Evolutionary conservation across 768 basidiomycete species (phyloP), one percentile per base, ranked within the genome.

Genomic region (Sporobolomyces pararoseus): DNA sequence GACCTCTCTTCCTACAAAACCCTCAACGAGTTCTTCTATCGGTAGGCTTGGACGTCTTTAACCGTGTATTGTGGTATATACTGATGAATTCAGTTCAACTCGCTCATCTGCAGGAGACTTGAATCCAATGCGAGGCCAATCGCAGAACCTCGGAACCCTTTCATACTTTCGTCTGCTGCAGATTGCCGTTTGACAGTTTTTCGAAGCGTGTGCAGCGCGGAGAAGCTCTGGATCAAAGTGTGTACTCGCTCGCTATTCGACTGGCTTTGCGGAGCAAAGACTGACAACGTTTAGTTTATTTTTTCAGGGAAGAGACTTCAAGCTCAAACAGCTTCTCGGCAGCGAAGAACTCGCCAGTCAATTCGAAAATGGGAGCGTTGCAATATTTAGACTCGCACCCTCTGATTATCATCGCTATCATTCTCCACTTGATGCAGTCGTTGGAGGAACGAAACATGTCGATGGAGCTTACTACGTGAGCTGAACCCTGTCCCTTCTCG

Each of bases 11-110:
- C 84, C 51, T 91, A 91, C 78, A 79, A 79, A 23, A 85, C 80
- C 17, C 89, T 92, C 82, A 92, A 91, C 79, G 82, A 86, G 9
- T 91, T 92, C 82, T 92, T 92, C 81, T 84, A 76, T 53, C 81
- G 87, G 59, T 35, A 31, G 13, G 31, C 9, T 19, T n/a, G n/a
- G n/a, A n/a, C n/a, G n/a, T 12, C 46, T 25, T n/a, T 42, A 12
- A 23, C 19, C 4, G 4, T 17, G 17, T 12, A 32, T 7, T 35
- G n/a, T n/a, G n/a, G n/a, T n/a, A n/a, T n/a, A n/a, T n/a, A n/a
- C n/a, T n/a, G n/a, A 17, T 17, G 9, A 42, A 42, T 42, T 42
- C 39, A 42, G 39, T 42, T 9, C 17, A 9, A 17, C 9, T 42
- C 39, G 39, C 10, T 9, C 39, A 17, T 42, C 9, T 42, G n/a